Percentiles rank a stretch among this genome's conserved stretches.
These are phyloP conservation scores for Neofusicoccum ribis DNA, from an alignment of 2,329 filamentous ascomycete species.

Conservation along the genomic window DNA sequence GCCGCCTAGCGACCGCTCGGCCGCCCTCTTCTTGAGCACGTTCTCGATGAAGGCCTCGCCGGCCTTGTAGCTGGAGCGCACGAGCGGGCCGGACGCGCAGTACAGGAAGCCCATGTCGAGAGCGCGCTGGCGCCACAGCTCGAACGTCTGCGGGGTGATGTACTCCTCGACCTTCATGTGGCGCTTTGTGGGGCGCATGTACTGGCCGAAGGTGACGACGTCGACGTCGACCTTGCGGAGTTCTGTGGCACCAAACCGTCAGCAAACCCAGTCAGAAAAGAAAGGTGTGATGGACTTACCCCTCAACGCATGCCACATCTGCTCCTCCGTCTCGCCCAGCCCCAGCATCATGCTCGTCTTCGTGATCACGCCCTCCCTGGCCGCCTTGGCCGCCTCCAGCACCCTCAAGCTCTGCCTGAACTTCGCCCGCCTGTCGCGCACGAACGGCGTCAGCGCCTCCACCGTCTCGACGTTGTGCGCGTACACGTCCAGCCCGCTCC, in stretches of 20 bases:
- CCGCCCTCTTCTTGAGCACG: conserved; percentile 78
- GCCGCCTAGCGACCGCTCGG: conserved; percentile 27
- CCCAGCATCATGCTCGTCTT: conserved; percentile 99
- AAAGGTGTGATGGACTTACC: conserved; percentile 47
- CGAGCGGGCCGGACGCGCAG: conserved; percentile 88
- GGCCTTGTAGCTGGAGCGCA: conserved; percentile 95
- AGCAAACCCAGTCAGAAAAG: background rate
- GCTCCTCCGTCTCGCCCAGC: conserved; percentile 84
- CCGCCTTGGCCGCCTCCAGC: conserved; percentile 76
- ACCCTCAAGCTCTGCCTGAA: conserved; percentile 85
- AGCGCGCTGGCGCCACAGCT: conserved; percentile 85
- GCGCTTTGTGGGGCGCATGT: conserved; percentile 97
- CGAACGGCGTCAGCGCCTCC: conserved; percentile 83
- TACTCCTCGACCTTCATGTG: conserved; percentile 98
- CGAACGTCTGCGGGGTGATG: conserved; percentile 86
- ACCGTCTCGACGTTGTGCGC: conserved; percentile 97
- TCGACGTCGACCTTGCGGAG: conserved; percentile 81
- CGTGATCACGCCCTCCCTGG: conserved; percentile 79
- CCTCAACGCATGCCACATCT: conserved; percentile 75
- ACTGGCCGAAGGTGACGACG: conserved; percentile 98
- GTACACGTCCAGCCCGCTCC: conserved; percentile 90
- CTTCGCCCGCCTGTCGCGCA: conserved; percentile 84
- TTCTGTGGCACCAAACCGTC: conserved; percentile 49
- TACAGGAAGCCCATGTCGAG: conserved; percentile 96
- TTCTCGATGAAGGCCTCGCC: conserved; percentile 99